These are phyloP conservation scores for Trichoderma sp. DNA, from an alignment of 2,329 filamentous ascomycete genomes.

Conservation along the genomic window DNA sequence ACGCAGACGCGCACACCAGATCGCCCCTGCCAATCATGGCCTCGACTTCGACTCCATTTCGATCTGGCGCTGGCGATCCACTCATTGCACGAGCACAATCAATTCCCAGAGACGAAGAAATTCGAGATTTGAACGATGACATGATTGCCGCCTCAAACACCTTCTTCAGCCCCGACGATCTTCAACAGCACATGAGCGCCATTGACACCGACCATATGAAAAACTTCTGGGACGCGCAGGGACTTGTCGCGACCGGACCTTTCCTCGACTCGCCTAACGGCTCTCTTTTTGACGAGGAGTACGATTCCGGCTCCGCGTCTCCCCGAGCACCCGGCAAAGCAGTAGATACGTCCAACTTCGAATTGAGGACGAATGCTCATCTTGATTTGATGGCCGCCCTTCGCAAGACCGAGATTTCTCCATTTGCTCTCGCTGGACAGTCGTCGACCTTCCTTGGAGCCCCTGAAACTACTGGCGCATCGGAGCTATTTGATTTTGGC, in stretches of 20 bases:
- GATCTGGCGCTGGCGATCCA: constrained; percentile 36
- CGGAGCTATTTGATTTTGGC: constrained; percentile 32
- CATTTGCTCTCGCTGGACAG: constrained; percentile 30
- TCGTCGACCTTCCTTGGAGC: constrained; percentile 1
- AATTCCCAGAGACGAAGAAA: constrained; percentile 38
- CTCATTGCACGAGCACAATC: constrained; percentile 37
- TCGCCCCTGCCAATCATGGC: constrained; percentile 34
- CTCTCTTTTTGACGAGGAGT: constrained; percentile 49
- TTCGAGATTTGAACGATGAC: constrained; percentile 39
- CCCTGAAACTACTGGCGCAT: constrained; percentile 8
- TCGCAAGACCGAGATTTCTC: constrained; percentile 27
- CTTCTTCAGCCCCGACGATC: constrained; percentile 38
- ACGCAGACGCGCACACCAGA: constrained; percentile 22
- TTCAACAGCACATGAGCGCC: constrained; percentile 34
- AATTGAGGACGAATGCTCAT: not conserved
- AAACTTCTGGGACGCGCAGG: constrained; percentile 34
- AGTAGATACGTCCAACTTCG: constrained; percentile 42
- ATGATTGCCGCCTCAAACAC: constrained; percentile 33
- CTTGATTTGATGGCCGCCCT: not conserved
- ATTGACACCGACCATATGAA: constrained; percentile 33
- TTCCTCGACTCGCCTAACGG: constrained; percentile 42
- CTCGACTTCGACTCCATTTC: constrained; percentile 31
- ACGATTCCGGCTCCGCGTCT: constrained; percentile 48
- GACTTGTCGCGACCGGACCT: constrained; percentile 36
- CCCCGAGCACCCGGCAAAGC: constrained; percentile 44